These are phyloP conservation scores for Heteromeles arbutifolia DNA, from an alignment of 306 rosid species.

Conservation along the genomic window DNA sequence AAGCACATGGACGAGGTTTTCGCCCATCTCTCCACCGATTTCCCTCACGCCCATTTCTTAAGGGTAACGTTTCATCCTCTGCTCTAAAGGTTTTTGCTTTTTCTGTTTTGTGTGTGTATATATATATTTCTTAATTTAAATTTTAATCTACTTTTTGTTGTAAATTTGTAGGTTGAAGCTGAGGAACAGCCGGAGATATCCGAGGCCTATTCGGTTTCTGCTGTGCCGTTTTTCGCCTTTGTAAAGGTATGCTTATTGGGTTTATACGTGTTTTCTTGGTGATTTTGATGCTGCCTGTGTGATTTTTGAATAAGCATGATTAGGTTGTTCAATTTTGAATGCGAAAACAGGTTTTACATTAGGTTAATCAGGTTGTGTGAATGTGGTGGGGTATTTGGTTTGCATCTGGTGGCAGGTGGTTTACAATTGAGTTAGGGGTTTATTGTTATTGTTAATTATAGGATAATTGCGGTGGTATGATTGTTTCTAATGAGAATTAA, in stretches of 20 bases:
- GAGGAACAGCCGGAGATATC: conserved; percentile 90
- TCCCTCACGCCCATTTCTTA: conserved; percentile 65
- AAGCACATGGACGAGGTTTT: conserved; percentile 92
- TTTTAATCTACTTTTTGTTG: background rate
- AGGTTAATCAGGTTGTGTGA: background rate
- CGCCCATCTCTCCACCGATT: conserved; percentile 72
- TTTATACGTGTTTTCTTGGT: background rate
- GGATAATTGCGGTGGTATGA: background rate
- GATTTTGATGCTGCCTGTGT: background rate
- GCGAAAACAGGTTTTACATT: background rate
- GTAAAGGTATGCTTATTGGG: conserved; percentile 45
- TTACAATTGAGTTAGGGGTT: background rate
- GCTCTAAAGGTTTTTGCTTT: background rate
- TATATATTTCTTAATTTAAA: background rate
- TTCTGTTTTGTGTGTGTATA: background rate
- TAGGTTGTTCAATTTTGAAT: background rate
- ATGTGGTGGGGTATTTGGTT: too few species aligned
- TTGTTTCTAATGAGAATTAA: background rate
- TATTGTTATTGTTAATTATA: too few species aligned
- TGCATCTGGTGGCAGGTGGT: too few species aligned
- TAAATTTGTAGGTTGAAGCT: conserved; percentile 67
- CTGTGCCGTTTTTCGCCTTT: conserved; percentile 83
- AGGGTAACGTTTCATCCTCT: conserved; percentile 42
- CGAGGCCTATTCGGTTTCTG: conserved; percentile 77
- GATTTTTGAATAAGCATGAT: background rate